These are phyloP conservation scores for Xylariomycetidae sp. DNA, from an alignment of 2,329 filamentous ascomycete species.

Conservation along the genomic window DNA sequence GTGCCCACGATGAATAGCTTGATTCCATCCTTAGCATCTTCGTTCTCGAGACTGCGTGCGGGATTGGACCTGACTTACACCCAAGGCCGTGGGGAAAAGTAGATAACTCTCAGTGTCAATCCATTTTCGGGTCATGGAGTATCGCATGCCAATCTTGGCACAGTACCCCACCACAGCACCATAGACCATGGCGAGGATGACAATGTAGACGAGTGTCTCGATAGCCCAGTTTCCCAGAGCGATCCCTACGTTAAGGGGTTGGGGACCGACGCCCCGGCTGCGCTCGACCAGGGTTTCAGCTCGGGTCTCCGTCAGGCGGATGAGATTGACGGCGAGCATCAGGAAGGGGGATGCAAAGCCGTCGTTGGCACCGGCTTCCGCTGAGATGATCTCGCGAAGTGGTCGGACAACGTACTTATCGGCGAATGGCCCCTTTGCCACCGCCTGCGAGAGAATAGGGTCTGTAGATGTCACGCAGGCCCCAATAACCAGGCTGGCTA, in stretches of 20 bases:
- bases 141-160: conserved; percentile 40
- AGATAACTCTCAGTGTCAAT: conserved; percentile 50
- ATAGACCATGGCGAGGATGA: conserved; percentile 46
- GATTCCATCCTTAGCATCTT: too few relatives aligned
- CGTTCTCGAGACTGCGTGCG: too few relatives aligned
- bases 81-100: conserved; percentile 44
- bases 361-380: conserved; percentile 57
- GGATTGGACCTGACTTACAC: conserved; percentile 29
- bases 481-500: conserved; percentile 50
- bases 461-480: conserved; percentile 58
- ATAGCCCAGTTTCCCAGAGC: conserved; percentile 53
- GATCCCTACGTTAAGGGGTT: conserved; percentile 44
- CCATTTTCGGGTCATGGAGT: conserved; percentile 41
- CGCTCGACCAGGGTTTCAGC: conserved; percentile 16
- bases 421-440: conserved; percentile 57
- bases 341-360: conserved; percentile 58
- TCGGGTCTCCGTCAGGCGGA: conserved; percentile 43
- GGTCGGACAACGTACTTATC: conserved; percentile 54
- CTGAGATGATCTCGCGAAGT: conserved; percentile 55
- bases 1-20: conserved; percentile 54
- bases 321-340: conserved; percentile 50
- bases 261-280: conserved; percentile 34
- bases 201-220: conserved; percentile 55
- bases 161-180: conserved; percentile 45
- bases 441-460: conserved; percentile 55